These are phyloP conservation scores for Diddensiella caesifluorescens DNA, from an alignment of 805 yeast species.

Conservation along the genomic window DNA sequence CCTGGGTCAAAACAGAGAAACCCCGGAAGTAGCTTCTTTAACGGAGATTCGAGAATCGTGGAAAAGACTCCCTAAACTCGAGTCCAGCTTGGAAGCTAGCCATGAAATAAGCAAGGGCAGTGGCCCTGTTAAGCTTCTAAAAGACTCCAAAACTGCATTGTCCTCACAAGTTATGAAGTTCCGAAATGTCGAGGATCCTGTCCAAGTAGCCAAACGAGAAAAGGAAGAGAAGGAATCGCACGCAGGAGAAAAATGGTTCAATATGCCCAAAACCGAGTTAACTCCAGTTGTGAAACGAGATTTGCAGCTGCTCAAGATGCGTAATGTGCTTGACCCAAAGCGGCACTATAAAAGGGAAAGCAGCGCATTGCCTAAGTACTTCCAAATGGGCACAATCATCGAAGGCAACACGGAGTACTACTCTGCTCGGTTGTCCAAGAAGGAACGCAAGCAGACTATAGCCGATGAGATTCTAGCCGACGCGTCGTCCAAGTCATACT, in stretches of 20 bases:
- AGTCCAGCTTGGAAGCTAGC: conserved; percentile 5
- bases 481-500: conserved; percentile 61
- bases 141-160: too few species aligned
- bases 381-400: conserved; percentile 84
- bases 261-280: conserved; percentile 68
- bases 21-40: background rate
- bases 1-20: conserved; percentile 1
- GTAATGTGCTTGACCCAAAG: conserved; percentile 91
- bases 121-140: conserved; percentile 12
- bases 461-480: conserved; percentile 81
- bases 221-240: conserved; percentile 28
- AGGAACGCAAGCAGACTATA: conserved; percentile 69
- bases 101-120: background rate
- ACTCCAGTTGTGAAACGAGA: conserved; percentile 73
- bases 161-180: conserved; percentile 11
- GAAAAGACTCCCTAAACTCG: conserved; percentile 18
- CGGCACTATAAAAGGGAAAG: conserved; percentile 89
- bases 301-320: conserved; percentile 68
- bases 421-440: conserved; percentile 58
- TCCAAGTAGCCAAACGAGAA: conserved; percentile 26
- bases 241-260: conserved; percentile 70
- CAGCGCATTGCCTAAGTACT: conserved; percentile 62
- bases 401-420: conserved; percentile 78
- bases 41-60: conserved; percentile 13
- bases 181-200: conserved; percentile 30